A percentile compares a stretch with the other conserved stretches of the same genome.
These are phyloP conservation scores for Hanseniaspora gamundiae DNA, from an alignment of 1,139 yeast species.

Conservation along the genomic window DNA sequence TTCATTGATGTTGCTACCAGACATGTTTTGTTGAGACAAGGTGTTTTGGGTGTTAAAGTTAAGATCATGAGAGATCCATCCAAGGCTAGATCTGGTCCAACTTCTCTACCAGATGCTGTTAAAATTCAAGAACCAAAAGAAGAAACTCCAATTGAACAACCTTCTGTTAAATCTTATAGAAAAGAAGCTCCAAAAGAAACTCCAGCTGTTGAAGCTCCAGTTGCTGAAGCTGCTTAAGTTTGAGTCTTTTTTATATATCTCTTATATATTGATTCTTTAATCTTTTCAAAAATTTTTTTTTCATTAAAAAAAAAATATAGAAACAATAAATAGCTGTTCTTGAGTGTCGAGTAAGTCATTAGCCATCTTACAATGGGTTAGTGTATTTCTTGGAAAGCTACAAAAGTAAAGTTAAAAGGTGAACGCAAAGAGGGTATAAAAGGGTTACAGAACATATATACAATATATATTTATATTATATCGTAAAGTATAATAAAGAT, in stretches of 20 bases:
- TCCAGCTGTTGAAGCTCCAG: conserved; percentile 18
- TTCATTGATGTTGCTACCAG: conserved; percentile 98
- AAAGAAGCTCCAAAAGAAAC: conserved; percentile 11
- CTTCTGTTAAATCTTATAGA: conserved; percentile 70
- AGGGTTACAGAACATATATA: no score
- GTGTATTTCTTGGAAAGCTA: no score
- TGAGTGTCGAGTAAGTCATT: no score
- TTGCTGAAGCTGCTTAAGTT: conserved; percentile 11
- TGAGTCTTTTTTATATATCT: background rate
- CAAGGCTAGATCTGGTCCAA: conserved; percentile 81
- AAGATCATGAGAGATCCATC: conserved; percentile 99
- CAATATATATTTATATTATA: no score
- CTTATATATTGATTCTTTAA: background rate
- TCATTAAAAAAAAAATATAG: no score
- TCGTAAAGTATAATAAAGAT: no score
- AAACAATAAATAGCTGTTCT: no score
- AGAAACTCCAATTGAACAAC: conserved; percentile 79
- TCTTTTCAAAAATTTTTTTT: background rate
- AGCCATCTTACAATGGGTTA: no score
- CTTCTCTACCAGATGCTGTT: conserved; percentile 90
- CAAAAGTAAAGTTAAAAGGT: no score
- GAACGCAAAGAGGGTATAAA: no score
- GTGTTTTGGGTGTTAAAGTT: conserved; percentile 99
- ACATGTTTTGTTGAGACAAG: conserved; percentile 99
- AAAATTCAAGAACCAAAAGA: conserved; percentile 95